These are phyloP conservation scores for Pisolithus tinctorius DNA, from an alignment of 768 basidiomycete species.

Conservation along the genomic window DNA sequence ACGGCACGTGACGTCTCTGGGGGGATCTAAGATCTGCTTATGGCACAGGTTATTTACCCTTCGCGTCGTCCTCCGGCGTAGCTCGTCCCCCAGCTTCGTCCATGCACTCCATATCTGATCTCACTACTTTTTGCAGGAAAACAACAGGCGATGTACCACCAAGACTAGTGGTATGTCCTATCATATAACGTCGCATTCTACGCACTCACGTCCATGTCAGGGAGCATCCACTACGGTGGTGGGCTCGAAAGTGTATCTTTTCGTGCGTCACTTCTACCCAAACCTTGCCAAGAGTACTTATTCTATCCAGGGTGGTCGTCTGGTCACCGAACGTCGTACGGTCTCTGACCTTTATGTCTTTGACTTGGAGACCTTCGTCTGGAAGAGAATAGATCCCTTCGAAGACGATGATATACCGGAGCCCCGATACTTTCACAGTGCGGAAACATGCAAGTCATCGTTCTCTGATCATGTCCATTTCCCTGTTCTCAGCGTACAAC, in stretches of 20 bases:
- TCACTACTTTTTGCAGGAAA: conserved; percentile 79
- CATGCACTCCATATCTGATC: conserved; percentile 83
- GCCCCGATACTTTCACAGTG: conserved; percentile 92
- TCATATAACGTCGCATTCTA: neutral
- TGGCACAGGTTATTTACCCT: conserved; percentile 4
- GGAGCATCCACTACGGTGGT: conserved; percentile 90
- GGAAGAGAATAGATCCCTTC: conserved; percentile 61
- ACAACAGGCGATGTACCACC: conserved; percentile 84
- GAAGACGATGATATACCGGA: conserved; percentile 68
- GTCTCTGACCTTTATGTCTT: conserved; percentile 87
- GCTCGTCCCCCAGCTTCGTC: neutral
- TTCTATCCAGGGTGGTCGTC: conserved; percentile 67
- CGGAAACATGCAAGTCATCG: conserved; percentile 62
- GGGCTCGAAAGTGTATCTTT: conserved; percentile 84
- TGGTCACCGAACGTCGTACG: conserved; percentile 83
- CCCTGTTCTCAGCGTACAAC: conserved; percentile 10
- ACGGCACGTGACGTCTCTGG: conserved; percentile 12
- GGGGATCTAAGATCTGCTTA: conserved; percentile 24
- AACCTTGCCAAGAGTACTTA: neutral
- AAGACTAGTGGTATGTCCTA: conserved; percentile 68
- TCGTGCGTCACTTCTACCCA: conserved; percentile 42
- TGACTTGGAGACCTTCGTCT: conserved; percentile 73
- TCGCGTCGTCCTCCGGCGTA: conserved; percentile 1
- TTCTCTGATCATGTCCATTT: neutral
- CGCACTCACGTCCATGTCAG: conserved; percentile 29